Evolutionary conservation across 148 eudicot species (phyloP).

Genomic region (Selenicereus undatus): DNA sequence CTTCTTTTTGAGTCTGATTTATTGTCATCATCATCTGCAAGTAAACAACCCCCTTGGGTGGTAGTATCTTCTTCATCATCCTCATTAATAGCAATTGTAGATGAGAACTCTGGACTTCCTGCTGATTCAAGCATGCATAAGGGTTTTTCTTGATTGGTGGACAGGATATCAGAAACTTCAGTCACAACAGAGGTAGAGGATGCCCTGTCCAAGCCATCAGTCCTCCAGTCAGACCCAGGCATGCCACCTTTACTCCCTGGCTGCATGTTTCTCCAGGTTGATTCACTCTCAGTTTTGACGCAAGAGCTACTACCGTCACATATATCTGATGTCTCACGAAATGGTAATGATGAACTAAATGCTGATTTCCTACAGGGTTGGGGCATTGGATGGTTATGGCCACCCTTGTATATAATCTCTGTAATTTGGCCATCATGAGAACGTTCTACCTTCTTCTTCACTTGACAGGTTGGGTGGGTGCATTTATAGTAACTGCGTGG

Average conservation of each 20-base stretch:
- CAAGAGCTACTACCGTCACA: conserved; percentile 25
- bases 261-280: conserved; percentile 32
- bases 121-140: conserved; percentile 34
- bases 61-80: conserved; percentile 50
- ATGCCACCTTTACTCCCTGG: conserved; percentile 24
- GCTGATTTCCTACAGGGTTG: conserved; percentile 45
- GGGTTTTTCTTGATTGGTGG: conserved; percentile 35
- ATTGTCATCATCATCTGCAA: conserved; percentile 38
- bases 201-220: conserved; percentile 42
- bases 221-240: conserved; percentile 29
- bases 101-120: conserved; percentile 44
- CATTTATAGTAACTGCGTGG: conserved; percentile 86
- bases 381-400: conserved; percentile 64
- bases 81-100: conserved; percentile 42
- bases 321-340: conserved; percentile 26
- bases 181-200: conserved; percentile 38
- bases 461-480: conserved; percentile 57
- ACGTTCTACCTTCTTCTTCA: conserved; percentile 71
- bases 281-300: conserved; percentile 28
- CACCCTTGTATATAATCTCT: conserved; percentile 68
- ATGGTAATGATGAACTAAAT: conserved; percentile 27
- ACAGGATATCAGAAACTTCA: conserved; percentile 40
- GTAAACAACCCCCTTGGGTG: conserved; percentile 30
- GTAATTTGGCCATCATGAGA: conserved; percentile 70
- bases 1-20: conserved; percentile 66